A percentile compares a stretch with the other conserved stretches of the same genome.
Evolutionary conservation across 345 rosid genomes (phyloP).

Genomic region (Brassica cretica): DNA sequence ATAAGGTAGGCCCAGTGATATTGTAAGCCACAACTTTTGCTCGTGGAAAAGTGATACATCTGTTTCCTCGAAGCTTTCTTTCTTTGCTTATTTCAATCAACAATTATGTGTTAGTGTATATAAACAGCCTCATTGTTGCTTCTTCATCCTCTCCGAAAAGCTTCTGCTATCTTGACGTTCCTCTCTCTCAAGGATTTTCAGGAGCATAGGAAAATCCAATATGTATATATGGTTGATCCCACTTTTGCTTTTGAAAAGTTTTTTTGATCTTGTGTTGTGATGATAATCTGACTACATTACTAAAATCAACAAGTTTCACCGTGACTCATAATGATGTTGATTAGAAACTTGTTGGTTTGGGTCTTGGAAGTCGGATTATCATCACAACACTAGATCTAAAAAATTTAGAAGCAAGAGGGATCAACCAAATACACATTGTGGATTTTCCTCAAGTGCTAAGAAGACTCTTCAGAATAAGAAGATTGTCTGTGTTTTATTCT

Average conservation of each 20-base stretch:
- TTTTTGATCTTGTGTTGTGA: not conserved
- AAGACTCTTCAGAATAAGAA: not conserved
- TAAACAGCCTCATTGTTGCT: not conserved
- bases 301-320: not conserved
- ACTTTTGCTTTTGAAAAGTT: not conserved
- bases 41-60: not conserved
- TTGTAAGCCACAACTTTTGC: not conserved
- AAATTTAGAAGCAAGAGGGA: not conserved
- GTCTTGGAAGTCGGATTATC: not conserved
- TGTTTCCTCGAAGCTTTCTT: not conserved
- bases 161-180: not conserved
- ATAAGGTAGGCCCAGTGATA: not conserved
- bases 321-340: too few species aligned
- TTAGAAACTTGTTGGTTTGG: not conserved
- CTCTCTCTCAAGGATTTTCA: not conserved
- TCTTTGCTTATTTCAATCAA: conserved; percentile 12
- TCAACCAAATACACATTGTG: not conserved
- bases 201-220: not conserved
- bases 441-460: not conserved
- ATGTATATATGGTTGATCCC: not conserved
- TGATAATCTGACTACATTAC: not conserved
- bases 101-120: not conserved
- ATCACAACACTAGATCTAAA: not conserved
- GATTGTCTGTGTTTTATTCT: not conserved
- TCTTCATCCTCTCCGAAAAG: not conserved